These are phyloP conservation scores for Lactarius sanguifluus DNA, from an alignment of 768 basidiomycete species.

Conservation along the genomic window DNA sequence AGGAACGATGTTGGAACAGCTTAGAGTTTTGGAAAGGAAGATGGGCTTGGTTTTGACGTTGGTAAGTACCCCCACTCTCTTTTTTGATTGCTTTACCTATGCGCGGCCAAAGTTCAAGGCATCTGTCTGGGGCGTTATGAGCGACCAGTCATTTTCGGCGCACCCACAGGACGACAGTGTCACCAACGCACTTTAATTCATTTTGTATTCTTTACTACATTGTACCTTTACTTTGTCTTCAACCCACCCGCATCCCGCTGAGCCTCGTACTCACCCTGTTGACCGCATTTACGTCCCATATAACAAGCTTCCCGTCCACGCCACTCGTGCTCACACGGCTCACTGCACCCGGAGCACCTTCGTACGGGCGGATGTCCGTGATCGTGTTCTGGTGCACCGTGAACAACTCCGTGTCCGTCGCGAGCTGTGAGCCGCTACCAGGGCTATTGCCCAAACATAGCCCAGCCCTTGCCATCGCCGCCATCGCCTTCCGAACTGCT, in stretches of 20 bases:
- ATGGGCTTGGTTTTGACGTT: slow-evolving; percentile 94
- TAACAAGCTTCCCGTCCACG: slow-evolving; percentile 87
- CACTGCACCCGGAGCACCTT: slow-evolving; percentile 55
- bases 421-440: slow-evolving; percentile 37
- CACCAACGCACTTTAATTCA: slow-evolving; percentile 20
- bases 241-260: slow-evolving; percentile 39
- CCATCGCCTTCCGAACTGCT: too few species aligned
- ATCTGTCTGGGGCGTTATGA: slow-evolving; percentile 93
- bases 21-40: slow-evolving; percentile 85
- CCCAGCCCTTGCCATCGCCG: too few species aligned
- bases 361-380: slow-evolving; percentile 83
- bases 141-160: slow-evolving; percentile 56
- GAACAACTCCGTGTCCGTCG: slow-evolving; percentile 68
- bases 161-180: slow-evolving; percentile 16
- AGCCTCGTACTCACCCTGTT: slow-evolving; percentile 50
- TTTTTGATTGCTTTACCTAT: background rate
- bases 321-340: slow-evolving; percentile 85
- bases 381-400: slow-evolving; percentile 99
- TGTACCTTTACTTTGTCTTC: slow-evolving; percentile 19
- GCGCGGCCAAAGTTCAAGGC: slow-evolving; percentile 74
- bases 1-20: slow-evolving; percentile 66
- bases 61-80: slow-evolving; percentile 44
- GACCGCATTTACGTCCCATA: slow-evolving; percentile 73
- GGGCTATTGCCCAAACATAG: slow-evolving; percentile 38
- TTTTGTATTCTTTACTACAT: slow-evolving; percentile 8